Base-by-base conservation (phyloP, 768 basidiomycete genomes). In the Naematelia aurantialba region DNA sequence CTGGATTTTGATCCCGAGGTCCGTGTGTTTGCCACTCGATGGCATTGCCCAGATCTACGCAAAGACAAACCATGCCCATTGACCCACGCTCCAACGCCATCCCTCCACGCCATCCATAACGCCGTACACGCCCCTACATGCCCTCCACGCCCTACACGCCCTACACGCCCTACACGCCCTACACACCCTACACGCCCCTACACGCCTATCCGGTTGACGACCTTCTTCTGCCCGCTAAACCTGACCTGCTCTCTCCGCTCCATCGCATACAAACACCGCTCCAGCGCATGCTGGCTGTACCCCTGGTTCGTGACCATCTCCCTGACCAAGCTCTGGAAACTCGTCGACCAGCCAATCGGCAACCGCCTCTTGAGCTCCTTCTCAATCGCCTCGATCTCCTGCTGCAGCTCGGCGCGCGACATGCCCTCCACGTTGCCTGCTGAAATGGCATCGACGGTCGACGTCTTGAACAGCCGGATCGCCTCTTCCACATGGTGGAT, bases 381-480 rank as follows among this genome's bases (percentile, higher is more conserved):
- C 74, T 94, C 92, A 66, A 99, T 96, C 64, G 83, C 82, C 27
- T 82, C 80, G 82, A 97, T 91, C 79, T 98, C 94, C 55, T 92
- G 92, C 74, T 93, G 92, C 39, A 98, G 79, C 68, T 92, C 91
- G 2, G 88, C 87, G 45, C 93, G 85, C 13, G 91, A 89, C 59
- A 98, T 80, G 0, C 96, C 96, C 67, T 98, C 96, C 17, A 88
- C 86, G 29, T 89, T 87, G 12, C 96, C 93, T 0, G 92, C 91
- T 12, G 89, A 88, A 25, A 98, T 93, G 24, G 96, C 96, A 75
- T 98, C 92, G 94, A 99, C 98, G 2, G 96, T 98, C 8, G 93
- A 97, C 79, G 87, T 93, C 73, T 94, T 98, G 86, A 99, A 99
- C 44, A 99, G 79, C 10, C 96, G 88, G 67, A 98, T 97, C 4